A percentile compares a stretch with the other conserved stretches of the same genome.
phyloP scores from a whole-genome alignment of 495 filamentous ascomycete species.

The Cercophora newfieldiana region DNA sequence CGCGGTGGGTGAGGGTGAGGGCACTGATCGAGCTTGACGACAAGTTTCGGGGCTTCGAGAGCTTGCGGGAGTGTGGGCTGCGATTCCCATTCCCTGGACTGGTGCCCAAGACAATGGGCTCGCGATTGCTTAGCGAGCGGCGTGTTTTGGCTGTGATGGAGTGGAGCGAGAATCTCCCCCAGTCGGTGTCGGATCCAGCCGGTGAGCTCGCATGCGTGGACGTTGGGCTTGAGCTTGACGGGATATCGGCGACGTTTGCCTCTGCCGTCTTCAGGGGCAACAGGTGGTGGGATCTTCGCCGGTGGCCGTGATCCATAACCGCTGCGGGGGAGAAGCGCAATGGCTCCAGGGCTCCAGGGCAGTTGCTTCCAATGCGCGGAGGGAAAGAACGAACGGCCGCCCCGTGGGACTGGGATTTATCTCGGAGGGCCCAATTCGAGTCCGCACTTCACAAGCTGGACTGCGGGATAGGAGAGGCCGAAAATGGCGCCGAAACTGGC shows the following conservation, averaged over 20 bases:
- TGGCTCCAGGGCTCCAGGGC: background rate
- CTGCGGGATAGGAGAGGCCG: background rate
- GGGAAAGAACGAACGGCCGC: background rate
- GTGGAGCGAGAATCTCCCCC: conserved; percentile 33
- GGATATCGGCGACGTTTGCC: conserved; percentile 17
- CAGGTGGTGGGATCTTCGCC: conserved; percentile 4
- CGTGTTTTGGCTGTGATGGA: conserved; percentile 25
- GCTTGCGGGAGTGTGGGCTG: conserved; percentile 21
- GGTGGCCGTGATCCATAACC: conserved; percentile 19
- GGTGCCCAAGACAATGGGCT: conserved; percentile 9
- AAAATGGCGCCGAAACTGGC: background rate
- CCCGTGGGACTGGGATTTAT: background rate
- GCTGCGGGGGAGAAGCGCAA: background rate
- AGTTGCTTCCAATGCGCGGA: background rate
- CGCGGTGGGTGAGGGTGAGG: conserved; percentile 25
- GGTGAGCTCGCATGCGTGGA: conserved; percentile 28
- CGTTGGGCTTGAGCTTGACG: conserved; percentile 16
- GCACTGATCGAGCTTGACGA: conserved; percentile 24
- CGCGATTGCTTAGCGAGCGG: conserved; percentile 27
- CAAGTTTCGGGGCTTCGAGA: conserved; percentile 30
- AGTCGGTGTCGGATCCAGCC: conserved; percentile 27
- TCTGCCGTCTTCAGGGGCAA: conserved; percentile 20
- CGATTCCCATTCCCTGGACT: conserved; percentile 8
- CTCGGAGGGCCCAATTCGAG: background rate
- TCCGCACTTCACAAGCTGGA: background rate